These are phyloP conservation scores for Cryphonectria parasitica DNA, from an alignment of 2,329 filamentous ascomycete species.

Conservation along the genomic window DNA sequence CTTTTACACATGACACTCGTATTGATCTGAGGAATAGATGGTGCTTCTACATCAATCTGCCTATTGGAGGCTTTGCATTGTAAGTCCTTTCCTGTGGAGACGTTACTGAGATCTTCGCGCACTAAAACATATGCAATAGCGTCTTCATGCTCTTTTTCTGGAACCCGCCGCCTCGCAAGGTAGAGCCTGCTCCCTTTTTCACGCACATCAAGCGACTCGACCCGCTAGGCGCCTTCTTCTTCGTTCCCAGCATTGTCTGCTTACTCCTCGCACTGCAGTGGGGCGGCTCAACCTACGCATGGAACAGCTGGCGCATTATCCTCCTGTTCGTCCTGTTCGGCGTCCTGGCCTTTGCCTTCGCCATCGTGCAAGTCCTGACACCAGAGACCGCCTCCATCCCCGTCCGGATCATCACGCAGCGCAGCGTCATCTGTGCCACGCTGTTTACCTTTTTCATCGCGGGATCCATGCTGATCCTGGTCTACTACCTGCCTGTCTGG, in stretches of 20 bases:
- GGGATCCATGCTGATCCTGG: constrained; percentile 56
- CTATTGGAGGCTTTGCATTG: constrained; percentile 56
- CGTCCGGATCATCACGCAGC: constrained; percentile 55
- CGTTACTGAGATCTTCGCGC: no score
- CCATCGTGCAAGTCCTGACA: constrained; percentile 55
- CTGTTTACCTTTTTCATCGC: constrained; percentile 52
- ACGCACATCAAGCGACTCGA: constrained; percentile 58
- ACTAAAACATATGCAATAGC: constrained; percentile 10
- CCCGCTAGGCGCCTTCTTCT: constrained; percentile 61
- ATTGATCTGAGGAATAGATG: constrained; percentile 39
- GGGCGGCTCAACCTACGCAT: constrained; percentile 59
- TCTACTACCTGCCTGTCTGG: constrained; percentile 60
- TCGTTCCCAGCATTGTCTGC: constrained; percentile 62
- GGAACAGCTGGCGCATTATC: constrained; percentile 57
- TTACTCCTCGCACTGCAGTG: constrained; percentile 67
- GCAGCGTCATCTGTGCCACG: constrained; percentile 55
- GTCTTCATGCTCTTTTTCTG: constrained; percentile 54
- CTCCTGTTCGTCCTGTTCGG: constrained; percentile 57
- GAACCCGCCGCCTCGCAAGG: constrained; percentile 43
- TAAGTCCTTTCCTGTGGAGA: constrained; percentile 6
- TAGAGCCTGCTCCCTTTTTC: constrained; percentile 38
- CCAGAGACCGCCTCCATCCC: constrained; percentile 62
- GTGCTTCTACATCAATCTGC: constrained; percentile 65
- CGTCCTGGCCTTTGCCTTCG: constrained; percentile 51
- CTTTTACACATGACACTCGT: neutral